Evolutionary conservation across 2,329 filamentous ascomycete species (phyloP).

Genomic region (Trichoderma sp.): DNA sequence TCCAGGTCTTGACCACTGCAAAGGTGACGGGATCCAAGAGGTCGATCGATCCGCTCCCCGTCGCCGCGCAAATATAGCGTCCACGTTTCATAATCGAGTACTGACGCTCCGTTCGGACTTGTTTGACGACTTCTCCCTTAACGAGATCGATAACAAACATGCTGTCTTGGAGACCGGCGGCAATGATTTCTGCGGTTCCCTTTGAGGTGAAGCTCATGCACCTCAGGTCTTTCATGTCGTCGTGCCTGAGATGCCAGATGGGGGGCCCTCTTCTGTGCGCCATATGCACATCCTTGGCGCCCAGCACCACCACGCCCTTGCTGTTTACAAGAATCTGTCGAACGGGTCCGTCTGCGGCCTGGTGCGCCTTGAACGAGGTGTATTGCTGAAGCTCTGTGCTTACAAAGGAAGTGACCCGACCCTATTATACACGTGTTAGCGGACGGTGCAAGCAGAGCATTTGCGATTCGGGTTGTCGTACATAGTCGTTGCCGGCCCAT

Average conservation of each 20-base stretch:
- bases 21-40: slow-evolving; percentile 79
- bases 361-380: slow-evolving; percentile 83
- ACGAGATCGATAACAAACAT: slow-evolving; percentile 75
- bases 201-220: slow-evolving; percentile 97
- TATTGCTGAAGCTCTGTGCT: slow-evolving; percentile 82
- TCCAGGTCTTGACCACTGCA: slow-evolving; percentile 79
- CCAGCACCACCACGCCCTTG: slow-evolving; percentile 82
- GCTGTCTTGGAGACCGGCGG: slow-evolving; percentile 78
- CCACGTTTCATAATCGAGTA: slow-evolving; percentile 92
- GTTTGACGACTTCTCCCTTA: slow-evolving; percentile 69
- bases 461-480: slow-evolving; percentile 44
- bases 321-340: slow-evolving; percentile 90
- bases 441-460: neutral
- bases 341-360: slow-evolving; percentile 69
- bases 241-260: slow-evolving; percentile 79
- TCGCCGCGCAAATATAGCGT: slow-evolving; percentile 89
- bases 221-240: slow-evolving; percentile 78
- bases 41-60: slow-evolving; percentile 75
- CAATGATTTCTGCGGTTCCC: slow-evolving; percentile 76
- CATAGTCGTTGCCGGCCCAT: slow-evolving; percentile 90
- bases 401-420: slow-evolving; percentile 84
- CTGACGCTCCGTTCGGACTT: slow-evolving; percentile 67
- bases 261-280: slow-evolving; percentile 76
- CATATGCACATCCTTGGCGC: slow-evolving; percentile 81
- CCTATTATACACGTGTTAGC: slow-evolving; percentile 51